Percentiles rank a stretch among this genome's conserved stretches.
Evolutionary conservation across 2,329 filamentous ascomycete species (phyloP).

Genomic region (Dendryphion nanum): DNA sequence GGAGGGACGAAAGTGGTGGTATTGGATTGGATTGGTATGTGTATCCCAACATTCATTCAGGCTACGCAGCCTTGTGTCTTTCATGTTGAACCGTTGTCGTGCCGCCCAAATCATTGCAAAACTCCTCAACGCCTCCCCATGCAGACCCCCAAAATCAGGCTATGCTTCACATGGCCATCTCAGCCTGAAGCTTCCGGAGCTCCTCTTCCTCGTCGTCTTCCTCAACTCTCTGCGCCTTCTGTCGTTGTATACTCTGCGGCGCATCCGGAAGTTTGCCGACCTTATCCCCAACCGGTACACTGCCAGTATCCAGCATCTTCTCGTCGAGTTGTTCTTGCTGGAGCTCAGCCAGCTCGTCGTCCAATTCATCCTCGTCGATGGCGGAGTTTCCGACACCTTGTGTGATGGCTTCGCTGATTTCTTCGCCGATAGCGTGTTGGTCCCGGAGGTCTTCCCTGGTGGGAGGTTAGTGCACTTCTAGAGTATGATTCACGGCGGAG

Average conservation of each 20-base stretch:
- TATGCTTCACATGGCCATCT: conserved; percentile 83
- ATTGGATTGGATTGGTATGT: too few species aligned
- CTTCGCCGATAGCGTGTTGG: conserved; percentile 88
- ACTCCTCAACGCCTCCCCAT: too few species aligned
- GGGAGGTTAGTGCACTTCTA: conserved; percentile 2
- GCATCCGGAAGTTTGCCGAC: conserved; percentile 75
- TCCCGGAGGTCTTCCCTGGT: conserved; percentile 83
- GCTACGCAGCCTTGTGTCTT: too few species aligned
- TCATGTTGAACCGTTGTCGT: too few species aligned
- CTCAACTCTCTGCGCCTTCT: conserved; percentile 42
- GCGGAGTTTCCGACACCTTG: conserved; percentile 63
- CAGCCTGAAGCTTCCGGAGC: conserved; percentile 85
- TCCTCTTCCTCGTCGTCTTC: conserved; percentile 97
- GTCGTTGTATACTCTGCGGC: conserved; percentile 60
- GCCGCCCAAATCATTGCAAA: too few species aligned
- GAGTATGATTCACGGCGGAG: background rate
- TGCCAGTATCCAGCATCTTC: conserved; percentile 87
- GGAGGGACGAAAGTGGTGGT: too few species aligned
- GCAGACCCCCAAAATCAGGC: too few species aligned
- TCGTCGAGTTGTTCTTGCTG: conserved; percentile 93
- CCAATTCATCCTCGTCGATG: conserved; percentile 84
- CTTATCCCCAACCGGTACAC: conserved; percentile 75
- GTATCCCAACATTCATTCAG: too few species aligned
- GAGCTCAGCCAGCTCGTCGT: conserved; percentile 78
- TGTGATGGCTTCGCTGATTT: conserved; percentile 85